phyloP scores from a whole-genome alignment of 805 yeast genomes.

The Metschnikowia corniflorae region DNA sequence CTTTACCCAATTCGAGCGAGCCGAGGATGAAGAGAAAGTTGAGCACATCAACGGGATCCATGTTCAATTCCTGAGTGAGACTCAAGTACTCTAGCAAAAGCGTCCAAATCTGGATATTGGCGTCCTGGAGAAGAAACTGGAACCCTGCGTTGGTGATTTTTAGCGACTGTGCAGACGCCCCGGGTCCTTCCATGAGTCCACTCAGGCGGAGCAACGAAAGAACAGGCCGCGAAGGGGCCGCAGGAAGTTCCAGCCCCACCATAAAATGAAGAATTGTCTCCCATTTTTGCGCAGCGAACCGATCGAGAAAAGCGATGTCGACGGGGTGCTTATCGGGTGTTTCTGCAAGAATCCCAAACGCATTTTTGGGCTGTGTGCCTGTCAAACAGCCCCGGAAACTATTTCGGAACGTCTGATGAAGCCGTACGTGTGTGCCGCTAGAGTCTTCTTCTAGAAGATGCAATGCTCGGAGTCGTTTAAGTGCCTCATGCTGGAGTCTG shows the following conservation, averaged over 20 bases:
- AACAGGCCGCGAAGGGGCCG: constrained; percentile 76
- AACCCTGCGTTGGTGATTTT: constrained; percentile 88
- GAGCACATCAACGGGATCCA: constrained; percentile 95
- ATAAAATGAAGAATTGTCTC: constrained; percentile 92
- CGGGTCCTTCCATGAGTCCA: constrained; percentile 76
- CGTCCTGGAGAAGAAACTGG: constrained; percentile 89
- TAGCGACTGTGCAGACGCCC: constrained; percentile 37
- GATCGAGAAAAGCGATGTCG: constrained; percentile 64
- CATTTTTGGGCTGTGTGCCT: constrained; percentile 62
- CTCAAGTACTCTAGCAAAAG: constrained; percentile 80
- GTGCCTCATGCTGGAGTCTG: constrained; percentile 66
- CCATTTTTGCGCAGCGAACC: constrained; percentile 86
- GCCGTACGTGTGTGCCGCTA: constrained; percentile 43
- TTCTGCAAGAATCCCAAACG: constrained; percentile 73
- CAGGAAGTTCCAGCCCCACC: constrained; percentile 84
- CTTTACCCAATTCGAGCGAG: constrained; percentile 84
- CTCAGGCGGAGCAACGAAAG: constrained; percentile 71
- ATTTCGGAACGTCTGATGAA: constrained; percentile 70
- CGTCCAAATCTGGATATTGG: constrained; percentile 94
- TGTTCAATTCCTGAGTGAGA: constrained; percentile 75
- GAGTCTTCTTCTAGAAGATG: constrained; percentile 67
- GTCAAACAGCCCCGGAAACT: constrained; percentile 82
- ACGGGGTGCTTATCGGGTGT: constrained; percentile 52
- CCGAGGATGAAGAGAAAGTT: constrained; percentile 93
- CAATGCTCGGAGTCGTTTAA: constrained; percentile 69